Evolutionary conservation across 495 filamentous ascomycete genomes (phyloP).

Genomic region (Hyaloscypha bicolor): DNA sequence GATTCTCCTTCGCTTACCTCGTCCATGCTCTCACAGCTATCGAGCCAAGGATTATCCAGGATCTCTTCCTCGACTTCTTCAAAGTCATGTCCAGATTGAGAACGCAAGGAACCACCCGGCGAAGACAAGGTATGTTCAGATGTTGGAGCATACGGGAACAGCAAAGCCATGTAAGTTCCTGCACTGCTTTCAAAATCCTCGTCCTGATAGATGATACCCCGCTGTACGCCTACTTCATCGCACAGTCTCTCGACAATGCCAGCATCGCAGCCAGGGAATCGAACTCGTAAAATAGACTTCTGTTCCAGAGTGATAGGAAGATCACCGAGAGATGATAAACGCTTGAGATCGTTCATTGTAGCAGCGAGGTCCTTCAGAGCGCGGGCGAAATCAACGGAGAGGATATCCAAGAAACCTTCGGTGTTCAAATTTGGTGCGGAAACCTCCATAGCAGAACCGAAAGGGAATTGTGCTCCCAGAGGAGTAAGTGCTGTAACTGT

Average conservation of each 20-base stretch:
- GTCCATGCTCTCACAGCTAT: constrained; percentile 53
- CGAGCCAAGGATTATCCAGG: constrained; percentile 50
- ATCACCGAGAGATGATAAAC: constrained; percentile 74
- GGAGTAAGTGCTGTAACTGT: constrained; percentile 81
- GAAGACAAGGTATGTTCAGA: constrained; percentile 49
- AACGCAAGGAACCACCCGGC: constrained; percentile 47
- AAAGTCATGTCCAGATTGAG: constrained; percentile 34
- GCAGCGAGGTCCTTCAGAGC: constrained; percentile 81
- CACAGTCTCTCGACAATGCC: constrained; percentile 83
- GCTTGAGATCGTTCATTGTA: constrained; percentile 79
- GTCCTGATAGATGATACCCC: constrained; percentile 81
- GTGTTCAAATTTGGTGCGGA: constrained; percentile 63
- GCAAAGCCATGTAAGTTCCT: constrained; percentile 72
- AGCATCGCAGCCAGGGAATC: constrained; percentile 88
- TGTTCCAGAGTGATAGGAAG: constrained; percentile 74
- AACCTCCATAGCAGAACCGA: constrained; percentile 23
- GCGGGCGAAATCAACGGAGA: constrained; percentile 87
- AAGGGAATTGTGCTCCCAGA: constrained; percentile 40
- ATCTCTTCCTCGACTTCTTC: constrained; percentile 43
- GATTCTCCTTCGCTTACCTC: constrained; percentile 55
- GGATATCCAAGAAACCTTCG: constrained; percentile 76
- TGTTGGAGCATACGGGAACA: constrained; percentile 84
- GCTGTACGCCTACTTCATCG: constrained; percentile 77
- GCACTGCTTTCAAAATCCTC: constrained; percentile 63
- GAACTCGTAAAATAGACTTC: constrained; percentile 66